A percentile compares a stretch with the other conserved stretches of the same genome.
These are phyloP conservation scores for Avena atlantica DNA, from an alignment of 176 grass and related monocot genomes.

Conservation along the genomic window DNA sequence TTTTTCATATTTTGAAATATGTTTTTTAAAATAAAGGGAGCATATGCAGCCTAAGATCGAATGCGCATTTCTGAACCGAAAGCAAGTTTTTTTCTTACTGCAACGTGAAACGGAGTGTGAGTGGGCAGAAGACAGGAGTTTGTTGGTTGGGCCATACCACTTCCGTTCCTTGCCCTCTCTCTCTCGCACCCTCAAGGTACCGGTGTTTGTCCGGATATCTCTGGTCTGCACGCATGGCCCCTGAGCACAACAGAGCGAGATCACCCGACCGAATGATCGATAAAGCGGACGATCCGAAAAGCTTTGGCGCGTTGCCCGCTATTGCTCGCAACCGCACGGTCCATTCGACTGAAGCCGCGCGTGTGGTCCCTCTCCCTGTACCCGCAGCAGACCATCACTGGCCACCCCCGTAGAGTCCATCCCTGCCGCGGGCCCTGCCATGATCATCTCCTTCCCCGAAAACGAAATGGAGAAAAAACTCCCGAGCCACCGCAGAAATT, in stretches of 20 bases:
- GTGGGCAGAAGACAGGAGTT: background rate
- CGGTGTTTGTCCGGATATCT: background rate
- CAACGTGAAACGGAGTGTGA: too few relatives aligned
- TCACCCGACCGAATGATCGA: background rate
- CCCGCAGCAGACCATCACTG: background rate
- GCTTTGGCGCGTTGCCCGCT: background rate
- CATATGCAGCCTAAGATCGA: too few relatives aligned
- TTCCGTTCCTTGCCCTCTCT: background rate
- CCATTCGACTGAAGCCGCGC: constrained; percentile 1
- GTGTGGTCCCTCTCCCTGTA: background rate
- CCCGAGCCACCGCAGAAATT: background rate
- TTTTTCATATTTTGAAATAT: too few relatives aligned
- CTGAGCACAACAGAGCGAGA: constrained; percentile 1
- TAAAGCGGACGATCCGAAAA: background rate
- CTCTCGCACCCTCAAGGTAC: background rate
- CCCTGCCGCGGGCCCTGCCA: background rate
- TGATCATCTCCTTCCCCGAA: background rate
- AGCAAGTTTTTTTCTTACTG: too few relatives aligned
- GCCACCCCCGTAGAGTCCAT: background rate
- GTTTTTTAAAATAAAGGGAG: too few relatives aligned
- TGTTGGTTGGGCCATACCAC: background rate
- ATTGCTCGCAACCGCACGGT: background rate
- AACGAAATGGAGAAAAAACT: background rate
- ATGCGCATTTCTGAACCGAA: too few relatives aligned
- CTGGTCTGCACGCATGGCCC: background rate